Conservation (phyloP, 1,139 yeast species). For the Sporopachydermia cereana region DNA sequence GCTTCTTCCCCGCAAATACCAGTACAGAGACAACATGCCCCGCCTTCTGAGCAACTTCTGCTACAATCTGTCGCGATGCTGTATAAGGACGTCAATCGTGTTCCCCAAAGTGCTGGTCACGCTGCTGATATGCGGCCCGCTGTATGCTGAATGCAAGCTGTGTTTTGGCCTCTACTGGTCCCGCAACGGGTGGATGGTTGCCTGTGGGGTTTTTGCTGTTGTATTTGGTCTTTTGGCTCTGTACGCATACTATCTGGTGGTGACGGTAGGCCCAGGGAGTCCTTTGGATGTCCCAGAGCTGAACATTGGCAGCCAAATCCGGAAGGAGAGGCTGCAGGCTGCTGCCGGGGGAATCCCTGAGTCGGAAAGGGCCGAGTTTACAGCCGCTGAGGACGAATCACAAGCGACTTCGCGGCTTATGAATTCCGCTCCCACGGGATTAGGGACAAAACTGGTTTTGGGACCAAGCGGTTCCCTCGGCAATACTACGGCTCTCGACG, state of each 20-base stretch:
- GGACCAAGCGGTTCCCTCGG: not conserved
- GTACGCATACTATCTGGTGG: not conserved
- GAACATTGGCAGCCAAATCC: not conserved
- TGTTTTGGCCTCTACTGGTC: conserved; percentile 2
- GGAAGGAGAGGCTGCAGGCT: too few relatives aligned
- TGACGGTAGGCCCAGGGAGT: not conserved
- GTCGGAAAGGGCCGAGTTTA: too few relatives aligned
- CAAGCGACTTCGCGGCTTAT: not conserved
- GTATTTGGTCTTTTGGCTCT: not conserved
- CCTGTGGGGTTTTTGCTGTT: not conserved
- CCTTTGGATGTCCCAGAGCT: conserved; percentile 3
- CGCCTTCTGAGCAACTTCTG: conserved; percentile 3
- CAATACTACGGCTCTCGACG: not conserved
- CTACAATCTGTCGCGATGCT: conserved; percentile 2
- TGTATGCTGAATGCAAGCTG: not conserved
- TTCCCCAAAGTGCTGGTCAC: not conserved
- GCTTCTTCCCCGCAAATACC: not conserved
- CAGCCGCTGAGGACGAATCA: too few relatives aligned
- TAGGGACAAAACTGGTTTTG: not conserved
- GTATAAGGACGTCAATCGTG: not conserved
- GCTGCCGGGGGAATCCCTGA: too few relatives aligned
- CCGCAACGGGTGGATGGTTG: not conserved
- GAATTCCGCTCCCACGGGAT: not conserved
- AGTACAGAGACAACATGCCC: not conserved
- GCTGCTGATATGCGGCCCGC: not conserved